phyloP scores from a whole-genome alignment of 116 monocot genomes.

The Papilionanthe hybrid region DNA sequence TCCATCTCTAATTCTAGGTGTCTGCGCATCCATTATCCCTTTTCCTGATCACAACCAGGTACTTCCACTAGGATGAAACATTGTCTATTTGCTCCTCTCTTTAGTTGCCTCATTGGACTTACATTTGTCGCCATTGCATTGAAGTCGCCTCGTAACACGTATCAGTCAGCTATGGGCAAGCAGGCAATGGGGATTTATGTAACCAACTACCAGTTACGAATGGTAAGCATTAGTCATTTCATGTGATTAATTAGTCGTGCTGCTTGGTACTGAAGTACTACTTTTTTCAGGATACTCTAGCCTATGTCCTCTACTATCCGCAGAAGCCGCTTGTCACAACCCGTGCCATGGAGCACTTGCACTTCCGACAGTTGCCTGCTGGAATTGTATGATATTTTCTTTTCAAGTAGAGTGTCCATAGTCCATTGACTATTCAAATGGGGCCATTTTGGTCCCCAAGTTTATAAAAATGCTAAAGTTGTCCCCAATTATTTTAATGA shows the following conservation, averaged over 20 bases:
- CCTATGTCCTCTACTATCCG: slow-evolving; percentile 96
- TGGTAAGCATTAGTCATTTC: slow-evolving; percentile 43
- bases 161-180: slow-evolving; percentile 99
- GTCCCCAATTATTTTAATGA: no score
- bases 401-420: background rate
- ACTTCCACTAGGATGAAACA: background rate
- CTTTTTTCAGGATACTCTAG: slow-evolving; percentile 82
- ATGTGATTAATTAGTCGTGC: slow-evolving; percentile 1
- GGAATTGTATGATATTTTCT: slow-evolving; percentile 59
- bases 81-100: background rate
- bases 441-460: no score
- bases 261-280: slow-evolving; percentile 8
- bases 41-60: slow-evolving; percentile 99
- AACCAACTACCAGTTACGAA: slow-evolving; percentile 91
- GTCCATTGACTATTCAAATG: no score
- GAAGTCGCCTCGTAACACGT: slow-evolving; percentile 99
- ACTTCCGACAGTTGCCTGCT: slow-evolving; percentile 95
- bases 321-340: slow-evolving; percentile 99
- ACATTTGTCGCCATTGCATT: slow-evolving; percentile 6
- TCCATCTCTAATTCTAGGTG: slow-evolving; percentile 94
- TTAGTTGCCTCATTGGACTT: background rate
- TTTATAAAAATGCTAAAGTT: no score
- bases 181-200: slow-evolving; percentile 99
- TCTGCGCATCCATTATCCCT: slow-evolving; percentile 99
- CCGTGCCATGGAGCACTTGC: slow-evolving; percentile 99